These are phyloP conservation scores for Metschnikowia aberdeeniae DNA, from an alignment of 805 yeast genomes.

Conservation along the genomic window DNA sequence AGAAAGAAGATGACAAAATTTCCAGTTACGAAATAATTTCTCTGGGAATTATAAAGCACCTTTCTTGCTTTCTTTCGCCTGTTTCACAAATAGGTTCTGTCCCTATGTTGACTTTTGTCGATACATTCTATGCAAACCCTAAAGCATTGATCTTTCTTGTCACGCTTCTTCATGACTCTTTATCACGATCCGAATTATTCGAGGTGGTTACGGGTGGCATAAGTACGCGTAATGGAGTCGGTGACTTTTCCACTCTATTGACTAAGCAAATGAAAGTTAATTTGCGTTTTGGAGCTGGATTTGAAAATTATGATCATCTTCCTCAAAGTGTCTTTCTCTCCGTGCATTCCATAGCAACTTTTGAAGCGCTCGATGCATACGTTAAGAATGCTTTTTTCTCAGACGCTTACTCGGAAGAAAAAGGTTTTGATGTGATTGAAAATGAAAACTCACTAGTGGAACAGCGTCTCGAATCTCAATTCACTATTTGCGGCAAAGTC, in stretches of 20 bases:
- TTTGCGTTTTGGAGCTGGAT: constrained; percentile 28
- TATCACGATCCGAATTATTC: constrained; percentile 71
- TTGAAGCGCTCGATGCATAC: constrained; percentile 48
- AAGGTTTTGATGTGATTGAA: background rate
- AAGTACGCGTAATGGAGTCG: constrained; percentile 10
- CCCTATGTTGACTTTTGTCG: constrained; percentile 40
- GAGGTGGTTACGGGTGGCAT: constrained; percentile 52
- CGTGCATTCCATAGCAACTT: constrained; percentile 60
- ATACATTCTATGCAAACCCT: constrained; percentile 30
- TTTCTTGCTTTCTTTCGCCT: constrained; percentile 1
- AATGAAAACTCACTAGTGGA: background rate
- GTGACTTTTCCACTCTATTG: constrained; percentile 52
- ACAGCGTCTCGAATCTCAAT: constrained; percentile 39
- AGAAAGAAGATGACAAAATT: constrained; percentile 21
- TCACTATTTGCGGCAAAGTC: constrained; percentile 51
- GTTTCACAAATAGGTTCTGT: background rate
- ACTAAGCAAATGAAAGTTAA: constrained; percentile 67
- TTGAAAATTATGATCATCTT: constrained; percentile 15
- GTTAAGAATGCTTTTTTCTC: constrained; percentile 19
- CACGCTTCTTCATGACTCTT: constrained; percentile 55
- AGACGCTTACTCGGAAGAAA: constrained; percentile 1
- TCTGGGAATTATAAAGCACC: constrained; percentile 54
- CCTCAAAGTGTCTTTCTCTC: constrained; percentile 37
- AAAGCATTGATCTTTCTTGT: constrained; percentile 7
- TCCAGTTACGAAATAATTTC: constrained; percentile 75